These are phyloP conservation scores for Erodium texanum DNA, from an alignment of 441 rosid genomes.

Conservation along the genomic window DNA sequence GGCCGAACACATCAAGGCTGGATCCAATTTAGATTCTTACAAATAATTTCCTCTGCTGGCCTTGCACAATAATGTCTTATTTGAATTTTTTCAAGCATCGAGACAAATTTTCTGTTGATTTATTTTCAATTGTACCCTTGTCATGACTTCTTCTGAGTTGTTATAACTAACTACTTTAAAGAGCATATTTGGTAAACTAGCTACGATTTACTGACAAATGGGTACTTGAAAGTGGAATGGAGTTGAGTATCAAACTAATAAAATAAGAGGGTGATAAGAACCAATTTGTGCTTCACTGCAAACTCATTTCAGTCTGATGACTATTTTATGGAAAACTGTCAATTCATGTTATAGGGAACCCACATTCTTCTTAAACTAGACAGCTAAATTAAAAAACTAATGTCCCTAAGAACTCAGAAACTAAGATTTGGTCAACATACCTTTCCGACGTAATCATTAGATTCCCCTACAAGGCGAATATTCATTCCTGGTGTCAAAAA, in stretches of 20 bases:
- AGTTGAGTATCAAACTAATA: no score
- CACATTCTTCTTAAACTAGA: neutral
- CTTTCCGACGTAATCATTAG: slow-evolving; percentile 97
- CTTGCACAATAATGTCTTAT: neutral
- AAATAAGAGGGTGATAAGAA: neutral
- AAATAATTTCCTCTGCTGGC: no score
- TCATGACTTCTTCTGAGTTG: slow-evolving; percentile 1
- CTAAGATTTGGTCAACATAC: slow-evolving; percentile 30
- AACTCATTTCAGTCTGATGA: neutral
- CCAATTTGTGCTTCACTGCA: neutral
- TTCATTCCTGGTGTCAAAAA: slow-evolving; percentile 96
- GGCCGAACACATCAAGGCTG: no score
- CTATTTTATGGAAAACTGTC: neutral
- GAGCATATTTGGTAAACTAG: neutral
- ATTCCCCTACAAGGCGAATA: slow-evolving; percentile 79
- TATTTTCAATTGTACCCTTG: neutral
- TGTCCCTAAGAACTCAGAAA: slow-evolving; percentile 2
- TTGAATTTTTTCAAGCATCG: neutral
- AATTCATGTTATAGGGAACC: neutral
- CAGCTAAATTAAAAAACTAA: slow-evolving; percentile 1
- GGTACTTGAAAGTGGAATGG: no score
- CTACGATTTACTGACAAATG: neutral
- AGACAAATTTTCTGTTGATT: neutral
- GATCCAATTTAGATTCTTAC: no score
- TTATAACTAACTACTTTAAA: neutral